A percentile compares a stretch with the other conserved stretches of the same genome.
Evolutionary conservation across 2,329 filamentous ascomycete genomes (phyloP).

Genomic region (Parastagonospora avenae): DNA sequence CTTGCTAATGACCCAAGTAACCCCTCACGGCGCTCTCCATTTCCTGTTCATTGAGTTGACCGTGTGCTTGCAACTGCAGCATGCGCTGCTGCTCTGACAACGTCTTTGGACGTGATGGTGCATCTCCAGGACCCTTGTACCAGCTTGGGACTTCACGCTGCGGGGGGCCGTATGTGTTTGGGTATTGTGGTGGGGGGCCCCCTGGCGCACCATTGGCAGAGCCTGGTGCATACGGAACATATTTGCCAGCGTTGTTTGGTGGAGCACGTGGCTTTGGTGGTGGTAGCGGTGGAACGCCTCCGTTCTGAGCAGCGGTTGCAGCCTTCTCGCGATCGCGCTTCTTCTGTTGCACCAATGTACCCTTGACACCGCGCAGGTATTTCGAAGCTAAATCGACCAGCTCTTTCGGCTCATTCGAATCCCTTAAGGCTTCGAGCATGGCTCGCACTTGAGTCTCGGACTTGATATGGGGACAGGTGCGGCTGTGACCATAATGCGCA

Average conservation of each 20-base stretch:
- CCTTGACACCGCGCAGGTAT: slow-evolving; percentile 63
- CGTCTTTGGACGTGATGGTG: background rate
- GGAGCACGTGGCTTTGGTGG: background rate
- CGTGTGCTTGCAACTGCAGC: slow-evolving; percentile 13
- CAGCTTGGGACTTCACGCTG: slow-evolving; percentile 1
- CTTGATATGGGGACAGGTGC: slow-evolving; percentile 66
- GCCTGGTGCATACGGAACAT: background rate
- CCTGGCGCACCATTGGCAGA: background rate
- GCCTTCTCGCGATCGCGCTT: slow-evolving; percentile 47
- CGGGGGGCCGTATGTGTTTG: background rate
- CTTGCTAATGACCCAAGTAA: slow-evolving; percentile 20
- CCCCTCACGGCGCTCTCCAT: slow-evolving; percentile 35
- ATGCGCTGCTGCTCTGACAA: slow-evolving; percentile 11
- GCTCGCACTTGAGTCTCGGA: slow-evolving; percentile 67
- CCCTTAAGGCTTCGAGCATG: slow-evolving; percentile 67
- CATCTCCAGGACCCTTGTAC: background rate
- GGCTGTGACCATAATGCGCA: slow-evolving; percentile 63
- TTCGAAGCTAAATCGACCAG: slow-evolving; percentile 60
- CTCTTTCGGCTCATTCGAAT: slow-evolving; percentile 60
- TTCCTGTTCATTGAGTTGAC: slow-evolving; percentile 26
- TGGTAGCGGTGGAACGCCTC: background rate
- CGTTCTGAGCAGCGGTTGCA: slow-evolving; percentile 5
- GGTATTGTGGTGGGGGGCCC: background rate
- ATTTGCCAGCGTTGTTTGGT: background rate
- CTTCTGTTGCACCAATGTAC: slow-evolving; percentile 59